A percentile compares a stretch with the other conserved stretches of the same genome.
Evolutionary conservation across 805 yeast species (phyloP).

Genomic region (Vanderwaltozyma verrucispora): DNA sequence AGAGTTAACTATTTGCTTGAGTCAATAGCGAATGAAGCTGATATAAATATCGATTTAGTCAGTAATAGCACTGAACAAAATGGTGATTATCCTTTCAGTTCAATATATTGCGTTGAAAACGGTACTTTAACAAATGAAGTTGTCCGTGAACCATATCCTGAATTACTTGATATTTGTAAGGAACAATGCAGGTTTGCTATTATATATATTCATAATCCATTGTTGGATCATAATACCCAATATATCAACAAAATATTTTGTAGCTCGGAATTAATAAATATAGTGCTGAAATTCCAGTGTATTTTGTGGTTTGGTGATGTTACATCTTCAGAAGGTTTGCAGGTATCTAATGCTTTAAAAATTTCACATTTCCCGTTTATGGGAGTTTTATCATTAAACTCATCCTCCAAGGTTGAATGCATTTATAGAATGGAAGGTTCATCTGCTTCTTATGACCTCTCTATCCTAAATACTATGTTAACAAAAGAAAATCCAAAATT

Average conservation of each 20-base stretch:
- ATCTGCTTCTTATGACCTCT: constrained; percentile 8
- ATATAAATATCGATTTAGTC: background rate
- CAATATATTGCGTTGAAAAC: constrained; percentile 18
- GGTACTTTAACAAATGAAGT: constrained; percentile 11
- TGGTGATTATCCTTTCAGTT: constrained; percentile 14
- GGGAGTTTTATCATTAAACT: constrained; percentile 64
- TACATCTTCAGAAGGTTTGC: constrained; percentile 72
- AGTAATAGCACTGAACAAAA: constrained; percentile 3
- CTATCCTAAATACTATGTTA: constrained; percentile 13
- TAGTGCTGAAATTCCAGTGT: constrained; percentile 40
- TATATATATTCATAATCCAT: constrained; percentile 62
- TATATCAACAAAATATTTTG: constrained; percentile 48
- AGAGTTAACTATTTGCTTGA: constrained; percentile 11
- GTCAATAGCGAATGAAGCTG: constrained; percentile 8
- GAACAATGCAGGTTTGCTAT: constrained; percentile 61
- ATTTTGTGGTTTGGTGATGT: constrained; percentile 85
- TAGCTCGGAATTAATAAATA: constrained; percentile 38
- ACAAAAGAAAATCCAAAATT: constrained; percentile 29
- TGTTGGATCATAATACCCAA: constrained; percentile 46
- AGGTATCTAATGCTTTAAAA: constrained; percentile 64
- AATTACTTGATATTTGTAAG: constrained; percentile 63
- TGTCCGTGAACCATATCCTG: constrained; percentile 66
- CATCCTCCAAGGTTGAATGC: constrained; percentile 27
- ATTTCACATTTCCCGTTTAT: constrained; percentile 73
- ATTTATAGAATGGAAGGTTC: constrained; percentile 23